Evolutionary conservation across 805 yeast species (phyloP).

Genomic region (Scheffersomyces lignosus): DNA sequence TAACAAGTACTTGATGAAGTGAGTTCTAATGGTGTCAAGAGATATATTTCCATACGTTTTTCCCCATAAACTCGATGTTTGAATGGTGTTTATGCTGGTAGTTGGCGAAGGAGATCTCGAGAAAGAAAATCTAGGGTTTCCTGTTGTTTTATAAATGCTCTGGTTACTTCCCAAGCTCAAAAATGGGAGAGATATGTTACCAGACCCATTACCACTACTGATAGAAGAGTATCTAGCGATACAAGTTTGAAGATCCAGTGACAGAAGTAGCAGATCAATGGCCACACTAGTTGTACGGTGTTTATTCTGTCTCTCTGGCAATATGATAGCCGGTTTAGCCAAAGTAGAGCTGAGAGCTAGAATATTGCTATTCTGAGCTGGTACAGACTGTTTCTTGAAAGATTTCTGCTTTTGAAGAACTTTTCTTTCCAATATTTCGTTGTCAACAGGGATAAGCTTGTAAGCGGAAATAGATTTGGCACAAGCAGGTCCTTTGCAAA

Average conservation of each 20-base stretch:
- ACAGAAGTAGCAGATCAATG: too few relatives aligned
- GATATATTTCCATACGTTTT: slow-evolving; percentile 16
- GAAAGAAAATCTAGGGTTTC: too few relatives aligned
- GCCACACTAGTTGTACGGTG: too few relatives aligned
- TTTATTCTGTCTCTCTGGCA: background rate
- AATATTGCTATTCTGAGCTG: background rate
- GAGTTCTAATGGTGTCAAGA: slow-evolving; percentile 27
- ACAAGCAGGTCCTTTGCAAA: background rate
- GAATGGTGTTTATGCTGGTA: slow-evolving; percentile 17
- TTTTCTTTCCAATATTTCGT: background rate
- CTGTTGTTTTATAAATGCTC: too few relatives aligned
- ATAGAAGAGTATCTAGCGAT: background rate
- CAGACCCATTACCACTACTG: too few relatives aligned
- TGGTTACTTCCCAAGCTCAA: too few relatives aligned
- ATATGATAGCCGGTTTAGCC: background rate
- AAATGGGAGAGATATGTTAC: too few relatives aligned
- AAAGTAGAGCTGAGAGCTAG: background rate
- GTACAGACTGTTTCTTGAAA: background rate
- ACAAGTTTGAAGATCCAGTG: background rate
- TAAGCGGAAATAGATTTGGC: background rate
- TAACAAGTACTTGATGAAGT: slow-evolving; percentile 29
- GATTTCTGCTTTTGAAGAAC: background rate
- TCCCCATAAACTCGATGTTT: slow-evolving; percentile 18
- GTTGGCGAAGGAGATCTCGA: slow-evolving; percentile 20
- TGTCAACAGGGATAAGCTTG: background rate